phyloP scores from a whole-genome alignment of 78 protist genomes.

The Salpingoeca rosetta region DNA sequence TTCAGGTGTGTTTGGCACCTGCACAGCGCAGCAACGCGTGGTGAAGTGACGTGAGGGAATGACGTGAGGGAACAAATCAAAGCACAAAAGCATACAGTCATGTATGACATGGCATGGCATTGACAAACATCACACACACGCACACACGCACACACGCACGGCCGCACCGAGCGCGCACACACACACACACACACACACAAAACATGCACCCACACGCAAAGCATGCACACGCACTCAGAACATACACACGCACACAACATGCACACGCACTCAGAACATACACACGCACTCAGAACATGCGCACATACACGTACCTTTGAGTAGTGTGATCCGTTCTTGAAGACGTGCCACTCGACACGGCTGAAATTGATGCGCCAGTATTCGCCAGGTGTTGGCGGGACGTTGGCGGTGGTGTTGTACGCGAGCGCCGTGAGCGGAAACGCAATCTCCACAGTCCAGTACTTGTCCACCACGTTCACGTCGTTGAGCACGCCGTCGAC shows the following conservation, averaged over 20 bases:
- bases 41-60: too few relatives aligned
- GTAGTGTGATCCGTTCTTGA: not conserved
- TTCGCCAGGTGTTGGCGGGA: not conserved
- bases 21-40: too few relatives aligned
- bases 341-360: constrained; percentile 22
- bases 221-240: not conserved
- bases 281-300: not conserved
- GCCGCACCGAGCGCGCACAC: too few relatives aligned
- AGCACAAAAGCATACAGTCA: too few relatives aligned
- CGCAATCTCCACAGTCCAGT: constrained; percentile 29
- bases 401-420: not conserved
- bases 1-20: not conserved
- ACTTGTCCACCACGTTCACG: not conserved
- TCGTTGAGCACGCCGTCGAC: constrained; percentile 18
- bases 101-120: too few relatives aligned
- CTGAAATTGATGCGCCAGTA: constrained; percentile 26
- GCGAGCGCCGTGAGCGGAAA: constrained; percentile 11
- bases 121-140: too few relatives aligned
- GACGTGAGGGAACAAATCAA: too few relatives aligned
- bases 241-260: not conserved
- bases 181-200: too few relatives aligned
- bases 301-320: not conserved
- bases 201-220: not conserved
- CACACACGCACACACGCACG: too few relatives aligned
- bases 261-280: not conserved